Percentiles rank a stretch among this genome's conserved stretches.
These are phyloP conservation scores for Trichoderma breve DNA, from an alignment of 2,329 filamentous ascomycete genomes.

Conservation along the genomic window DNA sequence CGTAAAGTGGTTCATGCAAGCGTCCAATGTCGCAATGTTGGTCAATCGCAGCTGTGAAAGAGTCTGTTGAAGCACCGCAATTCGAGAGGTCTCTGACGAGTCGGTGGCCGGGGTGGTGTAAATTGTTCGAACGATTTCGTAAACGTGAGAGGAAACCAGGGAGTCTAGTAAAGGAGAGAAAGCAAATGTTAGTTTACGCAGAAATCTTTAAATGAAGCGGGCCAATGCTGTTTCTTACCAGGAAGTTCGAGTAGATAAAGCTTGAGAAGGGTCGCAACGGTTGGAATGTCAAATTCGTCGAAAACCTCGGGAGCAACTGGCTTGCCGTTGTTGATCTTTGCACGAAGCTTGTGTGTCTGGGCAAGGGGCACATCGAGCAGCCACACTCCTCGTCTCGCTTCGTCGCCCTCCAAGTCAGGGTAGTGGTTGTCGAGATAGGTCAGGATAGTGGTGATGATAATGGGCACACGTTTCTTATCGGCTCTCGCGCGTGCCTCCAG, in stretches of 20 bases:
- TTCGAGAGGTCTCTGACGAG: conserved; percentile 70
- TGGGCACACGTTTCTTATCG: conserved; percentile 91
- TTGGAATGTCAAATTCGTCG: conserved; percentile 87
- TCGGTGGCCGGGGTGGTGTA: conserved; percentile 82
- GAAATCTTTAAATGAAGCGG: neutral
- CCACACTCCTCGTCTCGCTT: conserved; percentile 90
- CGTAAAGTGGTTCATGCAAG: conserved; percentile 97
- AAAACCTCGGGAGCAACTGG: conserved; percentile 72
- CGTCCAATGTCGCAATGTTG: conserved; percentile 98
- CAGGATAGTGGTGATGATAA: conserved; percentile 87
- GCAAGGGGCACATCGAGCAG: conserved; percentile 84
- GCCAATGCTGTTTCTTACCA: conserved; percentile 53
- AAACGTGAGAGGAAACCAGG: conserved; percentile 96
- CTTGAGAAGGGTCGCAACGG: conserved; percentile 88
- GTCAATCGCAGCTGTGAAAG: conserved; percentile 90
- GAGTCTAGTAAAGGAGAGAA: conserved; percentile 63
- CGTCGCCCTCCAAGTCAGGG: conserved; percentile 93
- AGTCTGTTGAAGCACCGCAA: conserved; percentile 92
- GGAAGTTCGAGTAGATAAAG: conserved; percentile 93
- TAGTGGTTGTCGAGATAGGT: conserved; percentile 97
- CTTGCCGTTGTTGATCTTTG: conserved; percentile 84
- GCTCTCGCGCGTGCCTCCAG: conserved; percentile 91
- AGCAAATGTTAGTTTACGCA: neutral
- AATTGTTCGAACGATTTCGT: conserved; percentile 97
- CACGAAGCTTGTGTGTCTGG: conserved; percentile 80